Percentiles rank a stretch among this genome's conserved stretches.
These are phyloP conservation scores for Phytophthora capsici DNA, from an alignment of 352 stramenopile species.

Conservation along the genomic window DNA sequence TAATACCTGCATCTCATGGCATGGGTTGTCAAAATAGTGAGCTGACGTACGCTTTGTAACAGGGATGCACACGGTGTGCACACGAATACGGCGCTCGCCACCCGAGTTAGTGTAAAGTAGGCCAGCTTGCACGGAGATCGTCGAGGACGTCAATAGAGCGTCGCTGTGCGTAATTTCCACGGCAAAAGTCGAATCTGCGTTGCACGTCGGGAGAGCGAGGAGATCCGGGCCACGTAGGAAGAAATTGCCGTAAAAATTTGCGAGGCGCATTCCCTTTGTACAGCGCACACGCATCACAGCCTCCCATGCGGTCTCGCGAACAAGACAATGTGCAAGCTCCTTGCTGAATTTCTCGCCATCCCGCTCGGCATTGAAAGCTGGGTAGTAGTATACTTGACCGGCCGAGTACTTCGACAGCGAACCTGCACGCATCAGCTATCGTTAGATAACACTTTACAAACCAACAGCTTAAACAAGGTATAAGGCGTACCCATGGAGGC, in stretches of 20 bases:
- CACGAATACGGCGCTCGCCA: constrained; percentile 97
- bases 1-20: constrained; percentile 1
- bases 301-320: constrained; percentile 94
- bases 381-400: constrained; percentile 98
- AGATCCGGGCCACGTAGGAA: constrained; percentile 98
- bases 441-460: constrained; percentile 11
- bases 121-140: constrained; percentile 96
- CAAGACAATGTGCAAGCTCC: constrained; percentile 93
- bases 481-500: constrained; percentile 87
- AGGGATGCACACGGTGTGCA: constrained; percentile 97
- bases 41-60: constrained; percentile 83
- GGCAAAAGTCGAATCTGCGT: constrained; percentile 96
- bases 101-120: constrained; percentile 98
- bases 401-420: constrained; percentile 95
- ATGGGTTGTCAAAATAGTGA: background rate
- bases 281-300: constrained; percentile 97
- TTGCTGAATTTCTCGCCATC: constrained; percentile 95
- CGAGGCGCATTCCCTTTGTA: constrained; percentile 97
- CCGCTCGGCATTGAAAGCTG: constrained; percentile 90
- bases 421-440: constrained; percentile 34
- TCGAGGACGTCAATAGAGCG: constrained; percentile 91
- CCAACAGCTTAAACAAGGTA: background rate
- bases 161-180: constrained; percentile 98
- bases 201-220: constrained; percentile 96
- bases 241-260: constrained; percentile 99